These are phyloP conservation scores for Biscogniauxia mediterranea DNA, from an alignment of 2,329 filamentous ascomycete genomes.

Conservation along the genomic window DNA sequence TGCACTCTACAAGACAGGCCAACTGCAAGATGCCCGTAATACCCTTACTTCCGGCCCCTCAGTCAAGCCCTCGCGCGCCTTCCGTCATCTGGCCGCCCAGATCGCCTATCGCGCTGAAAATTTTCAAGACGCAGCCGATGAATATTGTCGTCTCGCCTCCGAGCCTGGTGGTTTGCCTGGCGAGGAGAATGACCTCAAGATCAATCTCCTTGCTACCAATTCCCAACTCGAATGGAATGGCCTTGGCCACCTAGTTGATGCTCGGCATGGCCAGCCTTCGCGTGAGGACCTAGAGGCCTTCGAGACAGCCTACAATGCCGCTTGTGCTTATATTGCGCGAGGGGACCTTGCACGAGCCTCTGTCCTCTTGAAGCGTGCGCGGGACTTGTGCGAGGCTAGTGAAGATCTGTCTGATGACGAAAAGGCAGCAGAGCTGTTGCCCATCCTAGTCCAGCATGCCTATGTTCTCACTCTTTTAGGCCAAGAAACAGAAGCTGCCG, in stretches of 20 bases:
- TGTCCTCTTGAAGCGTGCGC: slow-evolving; percentile 66
- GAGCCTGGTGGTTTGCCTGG: slow-evolving; percentile 45
- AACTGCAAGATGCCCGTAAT: slow-evolving; percentile 61
- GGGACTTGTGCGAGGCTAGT: slow-evolving; percentile 67
- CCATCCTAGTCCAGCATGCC: slow-evolving; percentile 74
- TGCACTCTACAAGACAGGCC: slow-evolving; percentile 77
- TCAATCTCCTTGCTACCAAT: slow-evolving; percentile 71
- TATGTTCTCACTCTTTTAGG: slow-evolving; percentile 69
- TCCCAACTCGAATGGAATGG: slow-evolving; percentile 73
- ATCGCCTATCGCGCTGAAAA: slow-evolving; percentile 72
- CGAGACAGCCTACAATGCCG: slow-evolving; percentile 79
- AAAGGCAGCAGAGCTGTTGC: slow-evolving; percentile 69
- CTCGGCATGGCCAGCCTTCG: slow-evolving; percentile 53
- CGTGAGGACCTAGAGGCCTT: slow-evolving; percentile 70
- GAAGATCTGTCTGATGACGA: slow-evolving; percentile 74
- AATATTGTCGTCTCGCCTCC: slow-evolving; percentile 60
- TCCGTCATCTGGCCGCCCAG: slow-evolving; percentile 60
- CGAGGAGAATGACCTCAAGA: slow-evolving; percentile 71
- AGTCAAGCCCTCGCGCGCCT: slow-evolving; percentile 31
- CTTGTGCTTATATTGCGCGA: slow-evolving; percentile 69
- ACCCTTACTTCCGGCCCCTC: slow-evolving; percentile 36
- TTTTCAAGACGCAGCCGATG: slow-evolving; percentile 62
- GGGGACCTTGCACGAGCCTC: slow-evolving; percentile 65
- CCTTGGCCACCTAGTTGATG: slow-evolving; percentile 47
- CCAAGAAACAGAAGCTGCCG: slow-evolving; percentile 62